These are phyloP conservation scores for Yamadazyma taylorii DNA, from an alignment of 1,139 yeast genomes.

Conservation along the genomic window DNA sequence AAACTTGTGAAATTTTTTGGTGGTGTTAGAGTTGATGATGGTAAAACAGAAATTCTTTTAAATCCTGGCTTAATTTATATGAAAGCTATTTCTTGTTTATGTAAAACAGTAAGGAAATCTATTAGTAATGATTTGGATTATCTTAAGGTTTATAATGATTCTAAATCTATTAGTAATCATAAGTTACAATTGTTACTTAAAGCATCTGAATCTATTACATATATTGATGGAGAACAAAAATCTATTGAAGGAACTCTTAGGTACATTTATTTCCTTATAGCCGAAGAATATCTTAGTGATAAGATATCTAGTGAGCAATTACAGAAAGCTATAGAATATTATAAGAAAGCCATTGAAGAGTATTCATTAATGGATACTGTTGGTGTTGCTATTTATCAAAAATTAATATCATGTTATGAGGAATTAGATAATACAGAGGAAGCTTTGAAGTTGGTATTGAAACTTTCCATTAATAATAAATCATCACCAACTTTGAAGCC, in stretches of 20 bases:
- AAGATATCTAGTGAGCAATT: conserved; percentile 1
- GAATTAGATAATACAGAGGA: conserved; percentile 5
- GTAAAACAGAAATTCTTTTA: conserved; percentile 27
- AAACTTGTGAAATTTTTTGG: conserved; percentile 27
- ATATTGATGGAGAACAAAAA: conserved; percentile 1
- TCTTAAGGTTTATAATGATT: conserved; percentile 4
- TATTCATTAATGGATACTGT: conserved; percentile 7
- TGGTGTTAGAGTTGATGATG: conserved; percentile 34
- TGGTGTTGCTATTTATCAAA: conserved; percentile 4
- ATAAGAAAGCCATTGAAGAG: conserved; percentile 16
- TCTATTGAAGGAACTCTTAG: conserved; percentile 11
- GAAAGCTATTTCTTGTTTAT: conserved; percentile 20
- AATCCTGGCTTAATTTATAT: conserved; percentile 31
- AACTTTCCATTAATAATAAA: neutral
- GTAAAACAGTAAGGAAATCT: neutral
- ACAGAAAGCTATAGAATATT: conserved; percentile 41
- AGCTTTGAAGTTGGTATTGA: neutral
- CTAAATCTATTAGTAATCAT: conserved; percentile 3
- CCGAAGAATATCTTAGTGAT: conserved; percentile 38
- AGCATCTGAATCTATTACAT: conserved; percentile 3
- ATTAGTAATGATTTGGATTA: conserved; percentile 12
- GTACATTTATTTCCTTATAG: conserved; percentile 50
- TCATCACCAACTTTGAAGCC: neutral
- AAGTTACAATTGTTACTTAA: conserved; percentile 9
- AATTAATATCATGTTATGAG: conserved; percentile 8